Evolutionary conservation across 345 rosid species (phyloP), one percentile per base, ranked within the genome.

Genomic region (Eucalyptus erythrocorys): DNA sequence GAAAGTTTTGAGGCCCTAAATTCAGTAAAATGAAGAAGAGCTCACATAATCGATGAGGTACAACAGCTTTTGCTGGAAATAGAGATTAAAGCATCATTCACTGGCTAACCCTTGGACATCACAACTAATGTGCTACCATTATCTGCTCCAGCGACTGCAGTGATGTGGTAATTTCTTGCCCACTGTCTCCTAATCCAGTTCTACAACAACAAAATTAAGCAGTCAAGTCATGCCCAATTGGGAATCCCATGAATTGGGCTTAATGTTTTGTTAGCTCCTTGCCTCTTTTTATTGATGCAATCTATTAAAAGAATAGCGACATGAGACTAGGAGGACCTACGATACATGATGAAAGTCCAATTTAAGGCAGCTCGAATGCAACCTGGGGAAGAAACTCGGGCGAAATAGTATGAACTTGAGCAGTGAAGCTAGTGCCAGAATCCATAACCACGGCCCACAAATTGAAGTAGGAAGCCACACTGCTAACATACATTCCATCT

Each of bases 371-470:
- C 47, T 37, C 14, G 47, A 37, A 40, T 76, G 27, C 82, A 76
- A 97, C 99, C 99, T 96, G 95, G 92, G 94, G 95, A 87, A 96
- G 94, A 88, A 94, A 95, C 88, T 87, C 86, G 13, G 96, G 94
- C 10, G 98, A 95, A 85, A 96, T 92, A 92, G 96, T 94, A 92
- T 95, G 94, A 92, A 95, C 95, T 95, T 97, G 98, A 89, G 91
- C 90, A 79, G 93, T 91, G 93, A 93, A 96, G 53, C 98, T 96
- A 88, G 98, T 96, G 87, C 99, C 98, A 13, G 98, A 97, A 91
- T 97, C 99, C 98, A 95, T 97, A 86, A 97, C 96, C 53, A 97
- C 88, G 64, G 98, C 96, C 99, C 99, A 97, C 64, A 97, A 95
- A 87, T 96, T 92, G 81, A 97, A 94, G 47, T 34, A 15, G 86